phyloP scores from a whole-genome alignment of 768 basidiomycete genomes.

The Heimioporus sp. region DNA sequence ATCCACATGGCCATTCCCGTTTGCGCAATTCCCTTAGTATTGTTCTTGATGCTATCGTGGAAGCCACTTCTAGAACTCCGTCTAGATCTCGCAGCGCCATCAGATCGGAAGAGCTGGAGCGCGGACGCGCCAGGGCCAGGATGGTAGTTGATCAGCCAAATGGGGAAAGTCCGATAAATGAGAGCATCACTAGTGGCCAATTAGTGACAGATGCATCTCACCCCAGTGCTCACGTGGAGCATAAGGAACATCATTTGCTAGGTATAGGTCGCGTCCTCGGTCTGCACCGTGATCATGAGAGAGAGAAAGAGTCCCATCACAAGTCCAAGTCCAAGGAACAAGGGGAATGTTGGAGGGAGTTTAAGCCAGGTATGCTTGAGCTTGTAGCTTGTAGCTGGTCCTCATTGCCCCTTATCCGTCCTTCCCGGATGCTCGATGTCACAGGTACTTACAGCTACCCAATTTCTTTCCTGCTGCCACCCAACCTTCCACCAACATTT shows the following conservation, averaged over 20 bases:
- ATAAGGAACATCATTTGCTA: conserved; percentile 16
- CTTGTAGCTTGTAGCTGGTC: not conserved
- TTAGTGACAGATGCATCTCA: not conserved
- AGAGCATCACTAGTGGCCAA: not conserved
- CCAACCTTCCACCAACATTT: conserved; percentile 77
- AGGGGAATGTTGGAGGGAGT: conserved; percentile 78
- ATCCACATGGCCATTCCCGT: conserved; percentile 9
- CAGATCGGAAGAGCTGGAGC: conserved; percentile 32
- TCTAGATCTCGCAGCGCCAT: conserved; percentile 29
- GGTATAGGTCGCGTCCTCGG: conserved; percentile 37
- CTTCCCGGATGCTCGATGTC: conserved; percentile 2
- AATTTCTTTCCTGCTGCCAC: conserved; percentile 86
- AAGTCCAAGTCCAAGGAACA: conserved; percentile 41
- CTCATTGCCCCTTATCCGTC: not conserved
- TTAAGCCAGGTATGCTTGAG: conserved; percentile 67
- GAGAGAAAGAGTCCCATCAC: conserved; percentile 14
- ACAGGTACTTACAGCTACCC: conserved; percentile 93
- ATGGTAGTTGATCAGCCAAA: not conserved
- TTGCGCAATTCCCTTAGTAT: conserved; percentile 16
- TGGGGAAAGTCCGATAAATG: not conserved
- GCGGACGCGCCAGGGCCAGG: conserved; percentile 22
- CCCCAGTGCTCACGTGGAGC: not conserved
- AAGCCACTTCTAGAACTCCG: conserved; percentile 13
- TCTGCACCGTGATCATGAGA: conserved; percentile 15
- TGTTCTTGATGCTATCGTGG: conserved; percentile 19